phyloP scores from a whole-genome alignment of 2,329 filamentous ascomycete genomes.

The Eurotiales sp. region DNA sequence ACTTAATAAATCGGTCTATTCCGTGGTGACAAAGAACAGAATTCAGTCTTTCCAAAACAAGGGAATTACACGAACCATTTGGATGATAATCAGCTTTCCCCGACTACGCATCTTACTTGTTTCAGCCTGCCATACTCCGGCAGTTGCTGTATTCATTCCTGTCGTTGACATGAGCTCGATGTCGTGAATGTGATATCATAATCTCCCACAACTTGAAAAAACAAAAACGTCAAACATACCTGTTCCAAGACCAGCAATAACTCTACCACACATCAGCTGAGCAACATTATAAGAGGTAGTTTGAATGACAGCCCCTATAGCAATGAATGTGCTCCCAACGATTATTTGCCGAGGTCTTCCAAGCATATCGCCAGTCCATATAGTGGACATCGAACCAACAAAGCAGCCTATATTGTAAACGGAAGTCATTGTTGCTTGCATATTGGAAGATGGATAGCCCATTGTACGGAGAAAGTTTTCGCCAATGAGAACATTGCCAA shows the following conservation, averaged over 20 bases:
- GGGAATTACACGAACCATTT: conserved; percentile 22
- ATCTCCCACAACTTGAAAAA: conserved; percentile 16
- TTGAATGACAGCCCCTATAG: conserved; percentile 46
- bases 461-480: conserved; percentile 13
- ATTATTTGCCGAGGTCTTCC: conserved; percentile 12
- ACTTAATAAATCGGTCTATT: conserved; percentile 43
- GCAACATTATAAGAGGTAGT: conserved; percentile 41
- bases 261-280: conserved; percentile 46
- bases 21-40: too few species aligned
- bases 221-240: conserved; percentile 25
- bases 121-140: conserved; percentile 45
- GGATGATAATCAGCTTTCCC: conserved; percentile 24
- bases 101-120: conserved; percentile 35
- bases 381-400: conserved; percentile 11
- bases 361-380: conserved; percentile 12
- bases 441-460: conserved; percentile 9
- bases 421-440: conserved; percentile 14
- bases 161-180: background rate
- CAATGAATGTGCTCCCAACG: conserved; percentile 19
- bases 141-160: conserved; percentile 42
- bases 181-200: background rate
- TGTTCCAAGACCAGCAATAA: conserved; percentile 48
- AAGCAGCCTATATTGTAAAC: conserved; percentile 16
- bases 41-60: conserved; percentile 6
- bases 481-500: conserved; percentile 12